These are phyloP conservation scores for Alternaria sp. DNA, from an alignment of 2,329 filamentous ascomycete species.

Conservation along the genomic window DNA sequence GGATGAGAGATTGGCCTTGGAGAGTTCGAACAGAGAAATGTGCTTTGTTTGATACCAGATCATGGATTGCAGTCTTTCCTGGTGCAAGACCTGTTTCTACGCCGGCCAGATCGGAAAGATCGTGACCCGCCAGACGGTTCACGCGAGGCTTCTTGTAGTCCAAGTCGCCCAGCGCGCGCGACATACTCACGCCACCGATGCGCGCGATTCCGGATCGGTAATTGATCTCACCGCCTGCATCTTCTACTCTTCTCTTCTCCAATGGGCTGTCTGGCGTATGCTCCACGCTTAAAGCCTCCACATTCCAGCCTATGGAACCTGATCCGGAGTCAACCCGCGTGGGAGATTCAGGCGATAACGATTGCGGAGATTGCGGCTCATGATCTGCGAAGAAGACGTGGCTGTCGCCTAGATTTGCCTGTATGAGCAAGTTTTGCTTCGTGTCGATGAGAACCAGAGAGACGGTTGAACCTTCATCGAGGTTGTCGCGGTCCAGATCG, in stretches of 20 bases:
- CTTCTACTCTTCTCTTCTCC: conserved; percentile 35
- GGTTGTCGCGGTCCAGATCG: conserved; percentile 28
- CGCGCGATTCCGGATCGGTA: conserved; percentile 33
- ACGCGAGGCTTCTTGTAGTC: conserved; percentile 38
- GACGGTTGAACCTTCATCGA: conserved; percentile 36
- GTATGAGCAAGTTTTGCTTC: conserved; percentile 32
- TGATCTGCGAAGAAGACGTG: conserved; percentile 32
- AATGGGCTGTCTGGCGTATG: conserved; percentile 30
- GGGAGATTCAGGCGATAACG: conserved; percentile 12
- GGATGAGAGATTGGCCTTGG: conserved; percentile 29
- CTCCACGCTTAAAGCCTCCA: conserved; percentile 30
- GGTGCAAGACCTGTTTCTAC: conserved; percentile 37
- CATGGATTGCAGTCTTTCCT: conserved; percentile 29
- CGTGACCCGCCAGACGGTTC: conserved; percentile 37
- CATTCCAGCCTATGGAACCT: conserved; percentile 27
- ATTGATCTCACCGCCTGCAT: conserved; percentile 35
- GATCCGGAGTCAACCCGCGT: conserved; percentile 12
- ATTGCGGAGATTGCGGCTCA: conserved; percentile 14
- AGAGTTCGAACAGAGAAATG: conserved; percentile 31
- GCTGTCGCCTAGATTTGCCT: conserved; percentile 37
- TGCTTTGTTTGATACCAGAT: conserved; percentile 38
- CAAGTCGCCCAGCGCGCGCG: conserved; percentile 34
- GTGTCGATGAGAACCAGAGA: conserved; percentile 35
- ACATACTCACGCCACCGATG: conserved; percentile 40
- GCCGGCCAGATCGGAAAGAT: conserved; percentile 34